phyloP scores from a whole-genome alignment of 2,329 filamentous ascomycete genomes.

The Hymenoscyphus albidus region DNA sequence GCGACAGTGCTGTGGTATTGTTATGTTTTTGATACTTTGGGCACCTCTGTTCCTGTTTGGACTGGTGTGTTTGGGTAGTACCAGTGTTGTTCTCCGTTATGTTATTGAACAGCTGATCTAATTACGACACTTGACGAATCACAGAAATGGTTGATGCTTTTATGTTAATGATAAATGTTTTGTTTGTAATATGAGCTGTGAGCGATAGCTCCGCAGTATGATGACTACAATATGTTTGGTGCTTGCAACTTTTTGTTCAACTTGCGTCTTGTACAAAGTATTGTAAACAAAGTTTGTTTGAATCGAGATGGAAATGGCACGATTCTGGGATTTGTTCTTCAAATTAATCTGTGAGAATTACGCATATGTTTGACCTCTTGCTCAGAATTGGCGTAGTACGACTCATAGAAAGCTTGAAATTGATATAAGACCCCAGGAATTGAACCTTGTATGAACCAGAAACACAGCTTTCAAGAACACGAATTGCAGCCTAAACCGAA shows the following conservation, averaged over 20 bases:
- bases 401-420: background rate
- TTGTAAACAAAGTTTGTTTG: background rate
- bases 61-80: conserved; percentile 4
- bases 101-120: background rate
- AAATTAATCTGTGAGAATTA: background rate
- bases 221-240: no score
- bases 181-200: no score
- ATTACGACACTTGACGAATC: background rate
- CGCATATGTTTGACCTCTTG: background rate
- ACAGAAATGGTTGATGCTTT: background rate
- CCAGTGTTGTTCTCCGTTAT: background rate
- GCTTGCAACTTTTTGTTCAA: no score
- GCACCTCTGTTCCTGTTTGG: conserved; percentile 1
- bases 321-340: background rate
- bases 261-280: no score
- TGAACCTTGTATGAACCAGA: background rate
- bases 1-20: conserved; percentile 3
- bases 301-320: background rate
- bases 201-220: no score
- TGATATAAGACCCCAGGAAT: background rate
- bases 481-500: no score
- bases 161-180: background rate
- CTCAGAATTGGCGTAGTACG: background rate
- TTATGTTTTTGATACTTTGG: background rate
- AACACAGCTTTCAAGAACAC: background rate